Conservation (phyloP, 2,329 filamentous ascomycete genomes). For the Cladosporium sp. region DNA sequence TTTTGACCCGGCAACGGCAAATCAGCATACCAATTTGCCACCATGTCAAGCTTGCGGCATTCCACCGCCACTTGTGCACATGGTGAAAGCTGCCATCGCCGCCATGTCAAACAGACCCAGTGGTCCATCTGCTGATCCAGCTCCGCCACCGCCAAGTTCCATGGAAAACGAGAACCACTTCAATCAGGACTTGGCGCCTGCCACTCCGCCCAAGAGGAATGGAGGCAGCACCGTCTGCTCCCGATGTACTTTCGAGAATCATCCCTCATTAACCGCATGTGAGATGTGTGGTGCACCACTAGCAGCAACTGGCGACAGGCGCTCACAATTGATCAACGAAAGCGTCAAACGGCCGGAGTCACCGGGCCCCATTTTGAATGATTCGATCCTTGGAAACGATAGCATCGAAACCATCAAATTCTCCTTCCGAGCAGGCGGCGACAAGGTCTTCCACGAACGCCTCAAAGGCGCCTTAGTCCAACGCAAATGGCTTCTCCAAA, state of each 20-base stretch:
- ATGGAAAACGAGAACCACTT: not conserved
- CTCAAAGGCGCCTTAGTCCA: constrained; percentile 85
- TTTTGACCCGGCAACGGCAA: constrained; percentile 82
- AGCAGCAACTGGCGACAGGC: constrained; percentile 47
- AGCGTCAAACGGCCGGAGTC: constrained; percentile 59
- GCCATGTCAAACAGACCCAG: constrained; percentile 58
- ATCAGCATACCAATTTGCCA: constrained; percentile 71
- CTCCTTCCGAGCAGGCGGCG: constrained; percentile 85
- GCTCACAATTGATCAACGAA: constrained; percentile 32
- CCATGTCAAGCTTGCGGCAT: constrained; percentile 93
- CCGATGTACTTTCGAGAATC: constrained; percentile 89
- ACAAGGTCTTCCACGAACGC: constrained; percentile 84
- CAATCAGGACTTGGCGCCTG: not conserved
- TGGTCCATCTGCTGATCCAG: constrained; percentile 5
- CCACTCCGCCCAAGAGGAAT: not conserved
- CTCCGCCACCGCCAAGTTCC: not conserved
- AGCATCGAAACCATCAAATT: constrained; percentile 77
- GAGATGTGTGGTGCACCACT: constrained; percentile 87
- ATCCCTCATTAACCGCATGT: constrained; percentile 78
- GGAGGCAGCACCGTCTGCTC: constrained; percentile 54
- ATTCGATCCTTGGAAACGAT: constrained; percentile 50
- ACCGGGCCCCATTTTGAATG: constrained; percentile 64
- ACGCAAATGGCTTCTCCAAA: constrained; percentile 89
- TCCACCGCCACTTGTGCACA: constrained; percentile 75
- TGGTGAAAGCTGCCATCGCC: constrained; percentile 82